Conservation (phyloP, 1,284 basidiomycete species). For the Microbotryomycetes sp. region DNA sequence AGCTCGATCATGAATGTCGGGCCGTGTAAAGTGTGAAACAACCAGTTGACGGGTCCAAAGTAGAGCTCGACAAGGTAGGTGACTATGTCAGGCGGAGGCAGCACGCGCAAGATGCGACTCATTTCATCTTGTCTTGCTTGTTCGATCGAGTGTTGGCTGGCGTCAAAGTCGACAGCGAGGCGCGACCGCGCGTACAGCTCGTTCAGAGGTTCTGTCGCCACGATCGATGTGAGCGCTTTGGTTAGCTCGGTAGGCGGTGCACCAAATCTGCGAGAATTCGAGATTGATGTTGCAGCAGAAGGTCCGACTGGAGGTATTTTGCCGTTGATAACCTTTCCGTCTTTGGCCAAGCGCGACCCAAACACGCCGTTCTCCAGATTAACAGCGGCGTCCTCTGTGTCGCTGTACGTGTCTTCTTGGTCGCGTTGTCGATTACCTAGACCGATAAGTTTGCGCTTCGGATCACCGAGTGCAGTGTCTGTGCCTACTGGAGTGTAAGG, state of each 20-base stretch:
- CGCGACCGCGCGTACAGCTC: constrained; percentile 9
- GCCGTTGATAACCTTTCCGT: neutral
- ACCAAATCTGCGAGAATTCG: constrained; percentile 16
- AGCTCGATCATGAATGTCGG: constrained; percentile 27
- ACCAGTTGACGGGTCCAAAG: constrained; percentile 26
- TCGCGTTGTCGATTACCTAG: neutral
- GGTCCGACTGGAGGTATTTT: neutral
- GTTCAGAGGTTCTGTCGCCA: neutral
- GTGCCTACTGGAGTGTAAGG: neutral
- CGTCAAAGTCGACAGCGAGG: constrained; percentile 27
- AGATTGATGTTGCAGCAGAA: neutral
- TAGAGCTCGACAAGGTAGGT: constrained; percentile 24
- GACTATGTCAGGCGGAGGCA: constrained; percentile 13
- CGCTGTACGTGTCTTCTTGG: constrained; percentile 15
- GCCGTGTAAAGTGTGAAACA: constrained; percentile 8
- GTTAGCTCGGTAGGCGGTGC: constrained; percentile 20
- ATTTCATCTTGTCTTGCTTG: constrained; percentile 9
- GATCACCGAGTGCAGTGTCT: neutral
- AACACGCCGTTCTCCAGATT: constrained; percentile 31
- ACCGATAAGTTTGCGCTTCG: neutral
- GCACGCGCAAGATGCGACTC: constrained; percentile 12
- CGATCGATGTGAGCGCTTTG: constrained; percentile 24
- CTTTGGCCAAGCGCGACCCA: neutral
- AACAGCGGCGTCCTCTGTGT: constrained; percentile 29
- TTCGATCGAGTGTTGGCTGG: constrained; percentile 1